Evolutionary conservation across 106 monocot species (phyloP).

Genomic region (Platanthera zijinensis): DNA sequence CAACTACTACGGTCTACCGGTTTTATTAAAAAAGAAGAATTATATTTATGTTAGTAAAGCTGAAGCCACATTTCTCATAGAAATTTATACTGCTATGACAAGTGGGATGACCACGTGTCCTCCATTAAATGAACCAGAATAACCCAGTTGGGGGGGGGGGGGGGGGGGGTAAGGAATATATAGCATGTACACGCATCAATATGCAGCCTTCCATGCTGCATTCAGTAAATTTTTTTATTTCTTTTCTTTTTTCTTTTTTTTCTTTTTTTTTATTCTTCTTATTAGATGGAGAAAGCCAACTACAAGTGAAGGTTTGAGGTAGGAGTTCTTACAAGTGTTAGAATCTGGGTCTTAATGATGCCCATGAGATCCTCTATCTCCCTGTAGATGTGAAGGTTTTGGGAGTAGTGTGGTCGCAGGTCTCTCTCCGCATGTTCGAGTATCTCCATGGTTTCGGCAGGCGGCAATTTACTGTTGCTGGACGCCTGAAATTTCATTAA

Average conservation of each 20-base stretch:
- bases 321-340: conserved; percentile 13
- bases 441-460: conserved; percentile 22
- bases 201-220: not conserved
- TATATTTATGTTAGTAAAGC: too few species aligned
- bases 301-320: not conserved
- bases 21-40: too few species aligned
- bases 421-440: conserved; percentile 23
- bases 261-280: not conserved
- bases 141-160: not conserved
- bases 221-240: too few species aligned
- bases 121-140: not conserved
- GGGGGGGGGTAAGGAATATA: not conserved
- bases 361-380: conserved; percentile 30
- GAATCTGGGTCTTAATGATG: conserved; percentile 34
- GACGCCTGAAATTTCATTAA: conserved; percentile 9
- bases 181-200: not conserved
- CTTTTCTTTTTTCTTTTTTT: too few species aligned
- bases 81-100: too few species aligned
- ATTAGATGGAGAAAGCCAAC: not conserved
- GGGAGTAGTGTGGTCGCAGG: conserved; percentile 22
- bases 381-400: conserved; percentile 28
- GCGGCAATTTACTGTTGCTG: conserved; percentile 16
- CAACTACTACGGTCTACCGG: too few species aligned
- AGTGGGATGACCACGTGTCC: too few species aligned
- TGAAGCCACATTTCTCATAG: too few species aligned